Evolutionary conservation across 1,284 basidiomycete genomes (phyloP).

Genomic region (Quambalaria eucalypti): DNA sequence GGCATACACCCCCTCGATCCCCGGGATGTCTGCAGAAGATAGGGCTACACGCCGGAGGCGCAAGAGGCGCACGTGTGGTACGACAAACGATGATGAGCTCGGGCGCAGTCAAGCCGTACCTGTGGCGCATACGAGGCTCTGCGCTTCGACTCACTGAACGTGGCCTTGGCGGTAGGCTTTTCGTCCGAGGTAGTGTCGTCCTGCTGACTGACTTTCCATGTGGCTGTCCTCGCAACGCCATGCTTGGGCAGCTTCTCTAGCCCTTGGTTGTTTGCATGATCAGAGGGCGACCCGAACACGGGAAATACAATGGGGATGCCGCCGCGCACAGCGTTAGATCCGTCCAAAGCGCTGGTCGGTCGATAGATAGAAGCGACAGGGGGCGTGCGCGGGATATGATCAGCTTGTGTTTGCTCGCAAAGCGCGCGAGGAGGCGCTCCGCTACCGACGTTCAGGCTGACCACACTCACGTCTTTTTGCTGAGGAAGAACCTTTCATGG

Average conservation of each 20-base stretch:
- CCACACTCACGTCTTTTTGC: slow-evolving; percentile 18
- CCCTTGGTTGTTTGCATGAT: slow-evolving; percentile 16
- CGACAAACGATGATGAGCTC: no score
- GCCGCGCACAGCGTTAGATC: slow-evolving; percentile 25
- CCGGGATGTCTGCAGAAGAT: neutral
- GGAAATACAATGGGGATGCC: slow-evolving; percentile 40
- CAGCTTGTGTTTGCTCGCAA: neutral
- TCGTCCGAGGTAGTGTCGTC: no score
- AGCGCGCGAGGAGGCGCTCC: no score
- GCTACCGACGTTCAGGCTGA: no score
- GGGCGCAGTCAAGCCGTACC: no score
- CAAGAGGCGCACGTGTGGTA: no score
- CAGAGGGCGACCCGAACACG: slow-evolving; percentile 26
- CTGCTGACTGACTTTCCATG: slow-evolving; percentile 16
- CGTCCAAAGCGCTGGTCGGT: slow-evolving; percentile 16
- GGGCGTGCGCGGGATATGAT: no score
- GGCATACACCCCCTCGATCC: neutral
- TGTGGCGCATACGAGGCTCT: no score
- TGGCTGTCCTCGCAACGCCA: slow-evolving; percentile 27
- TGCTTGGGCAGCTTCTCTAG: slow-evolving; percentile 25
- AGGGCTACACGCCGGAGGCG: slow-evolving; percentile 1
- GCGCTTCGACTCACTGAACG: no score
- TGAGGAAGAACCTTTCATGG: slow-evolving; percentile 30
- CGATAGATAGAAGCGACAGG: no score
- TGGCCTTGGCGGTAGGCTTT: no score